These are phyloP conservation scores for Chlamydomonas schloesseri DNA, from an alignment of 139 green algal species.

Conservation along the genomic window DNA sequence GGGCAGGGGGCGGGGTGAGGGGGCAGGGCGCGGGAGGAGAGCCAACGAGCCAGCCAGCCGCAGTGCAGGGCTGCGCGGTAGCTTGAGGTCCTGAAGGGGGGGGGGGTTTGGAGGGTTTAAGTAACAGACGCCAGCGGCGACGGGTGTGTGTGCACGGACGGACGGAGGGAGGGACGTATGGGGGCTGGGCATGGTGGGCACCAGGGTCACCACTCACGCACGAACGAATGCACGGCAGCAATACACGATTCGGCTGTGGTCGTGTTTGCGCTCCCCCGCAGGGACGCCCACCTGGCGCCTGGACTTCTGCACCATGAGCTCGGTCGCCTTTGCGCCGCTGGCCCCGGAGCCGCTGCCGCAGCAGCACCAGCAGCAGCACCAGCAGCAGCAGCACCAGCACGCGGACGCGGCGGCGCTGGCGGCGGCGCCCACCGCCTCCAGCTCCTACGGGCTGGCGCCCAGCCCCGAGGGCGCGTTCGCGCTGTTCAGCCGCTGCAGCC, in stretches of 20 bases:
- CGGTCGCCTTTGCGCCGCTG: conserved; percentile 9
- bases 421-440: neutral
- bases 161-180: no score
- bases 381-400: neutral
- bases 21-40: neutral
- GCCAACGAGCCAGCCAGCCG: no score
- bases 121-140: no score
- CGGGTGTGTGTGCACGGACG: no score
- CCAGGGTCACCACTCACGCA: neutral
- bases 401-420: no score
- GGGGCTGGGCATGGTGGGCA: no score
- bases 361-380: neutral
- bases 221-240: neutral
- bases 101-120: neutral
- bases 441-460: conserved; percentile 18
- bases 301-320: conserved; percentile 13
- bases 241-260: no score
- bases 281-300: conserved; percentile 23
- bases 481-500: conserved; percentile 23
- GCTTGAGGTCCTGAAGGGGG: no score
- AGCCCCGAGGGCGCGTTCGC: conserved; percentile 43
- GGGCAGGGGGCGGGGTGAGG: neutral
- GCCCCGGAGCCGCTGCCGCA: neutral
- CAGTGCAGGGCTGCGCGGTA: no score
- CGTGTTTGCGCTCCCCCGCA: neutral